Evolutionary conservation across 768 basidiomycete species (phyloP).

Genomic region (Mrakia gelida): DNA sequence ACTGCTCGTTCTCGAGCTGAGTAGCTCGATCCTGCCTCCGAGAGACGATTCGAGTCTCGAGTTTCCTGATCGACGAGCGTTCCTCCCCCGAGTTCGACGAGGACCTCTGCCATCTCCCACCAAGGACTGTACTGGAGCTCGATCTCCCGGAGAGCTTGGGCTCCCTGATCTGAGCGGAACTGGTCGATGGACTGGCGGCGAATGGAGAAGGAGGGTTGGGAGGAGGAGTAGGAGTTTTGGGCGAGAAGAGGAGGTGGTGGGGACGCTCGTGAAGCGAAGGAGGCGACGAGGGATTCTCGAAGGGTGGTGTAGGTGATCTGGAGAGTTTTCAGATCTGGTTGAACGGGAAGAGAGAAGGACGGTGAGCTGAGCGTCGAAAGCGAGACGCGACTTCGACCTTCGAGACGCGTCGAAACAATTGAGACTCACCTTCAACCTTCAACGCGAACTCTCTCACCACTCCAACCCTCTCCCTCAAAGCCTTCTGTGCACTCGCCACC

Average conservation of each 20-base stretch:
- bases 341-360: background rate
- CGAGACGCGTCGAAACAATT: background rate
- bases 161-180: background rate
- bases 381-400: background rate
- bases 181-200: background rate
- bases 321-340: conserved; percentile 35
- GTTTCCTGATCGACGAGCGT: background rate
- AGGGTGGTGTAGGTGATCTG: conserved; percentile 29
- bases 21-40: conserved; percentile 8
- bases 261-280: background rate
- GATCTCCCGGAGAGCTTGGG: conserved; percentile 27
- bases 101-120: conserved; percentile 38
- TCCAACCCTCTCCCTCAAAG: conserved; percentile 39
- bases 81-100: conserved; percentile 37
- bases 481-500: conserved; percentile 39
- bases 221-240: background rate
- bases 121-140: conserved; percentile 32
- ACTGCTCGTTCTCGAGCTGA: conserved; percentile 24
- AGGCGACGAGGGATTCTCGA: background rate
- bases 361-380: background rate
- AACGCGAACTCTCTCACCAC: conserved; percentile 40
- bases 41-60: background rate
- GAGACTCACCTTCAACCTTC: conserved; percentile 37
- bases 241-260: background rate
- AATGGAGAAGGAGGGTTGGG: background rate